Conservation (phyloP, 768 basidiomycete species). For the Suillus alpinus region DNA sequence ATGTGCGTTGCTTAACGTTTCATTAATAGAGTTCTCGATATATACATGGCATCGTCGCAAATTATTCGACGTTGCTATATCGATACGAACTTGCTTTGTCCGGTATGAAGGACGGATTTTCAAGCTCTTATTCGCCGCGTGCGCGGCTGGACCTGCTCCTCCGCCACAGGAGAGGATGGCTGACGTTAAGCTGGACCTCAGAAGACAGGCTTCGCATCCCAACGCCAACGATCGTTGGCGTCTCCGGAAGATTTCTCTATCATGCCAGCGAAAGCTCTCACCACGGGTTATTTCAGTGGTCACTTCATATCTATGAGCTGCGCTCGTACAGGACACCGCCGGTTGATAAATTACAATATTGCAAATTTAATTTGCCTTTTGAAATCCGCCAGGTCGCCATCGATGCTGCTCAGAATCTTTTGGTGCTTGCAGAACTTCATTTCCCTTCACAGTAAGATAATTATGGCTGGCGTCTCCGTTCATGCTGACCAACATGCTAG, state of each 20-base stretch:
- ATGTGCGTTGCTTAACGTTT: background rate
- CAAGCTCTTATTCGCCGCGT: constrained; percentile 16
- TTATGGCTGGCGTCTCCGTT: background rate
- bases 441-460: constrained; percentile 24
- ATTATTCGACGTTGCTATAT: constrained; percentile 30
- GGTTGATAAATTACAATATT: constrained; percentile 24
- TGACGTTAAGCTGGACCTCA: constrained; percentile 27
- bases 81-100: constrained; percentile 30
- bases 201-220: constrained; percentile 30
- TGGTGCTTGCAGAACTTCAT: constrained; percentile 29
- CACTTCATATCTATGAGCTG: constrained; percentile 31
- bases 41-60: constrained; percentile 19
- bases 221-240: constrained; percentile 32
- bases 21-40: constrained; percentile 22
- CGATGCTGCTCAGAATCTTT: constrained; percentile 27
- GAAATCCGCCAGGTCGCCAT: constrained; percentile 33
- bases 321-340: constrained; percentile 30
- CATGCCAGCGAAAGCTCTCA: constrained; percentile 32
- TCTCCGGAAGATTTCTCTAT: constrained; percentile 31
- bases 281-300: constrained; percentile 31
- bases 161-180: constrained; percentile 31
- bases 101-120: constrained; percentile 27
- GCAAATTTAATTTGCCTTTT: constrained; percentile 32
- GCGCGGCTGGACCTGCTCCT: constrained; percentile 28
- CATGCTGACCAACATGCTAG: constrained; percentile 10